A percentile compares a stretch with the other conserved stretches of the same genome.
phyloP scores from a whole-genome alignment of 805 yeast species.

The Cyberlindnera veronae region DNA sequence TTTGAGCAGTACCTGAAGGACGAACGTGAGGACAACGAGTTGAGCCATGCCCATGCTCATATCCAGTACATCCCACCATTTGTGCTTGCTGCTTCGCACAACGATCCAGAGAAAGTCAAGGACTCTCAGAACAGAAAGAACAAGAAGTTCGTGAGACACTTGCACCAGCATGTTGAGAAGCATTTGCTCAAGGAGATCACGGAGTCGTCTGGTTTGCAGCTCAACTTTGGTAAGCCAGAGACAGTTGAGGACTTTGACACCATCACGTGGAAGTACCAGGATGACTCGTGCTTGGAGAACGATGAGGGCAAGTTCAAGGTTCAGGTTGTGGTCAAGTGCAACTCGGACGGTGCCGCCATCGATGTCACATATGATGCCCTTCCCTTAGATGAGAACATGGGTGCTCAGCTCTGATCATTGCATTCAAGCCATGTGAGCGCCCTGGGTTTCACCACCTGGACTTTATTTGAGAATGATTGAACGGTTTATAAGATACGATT shows the following conservation, averaged over 20 bases:
- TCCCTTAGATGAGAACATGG: slow-evolving; percentile 14
- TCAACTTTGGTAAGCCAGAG: slow-evolving; percentile 50
- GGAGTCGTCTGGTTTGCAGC: slow-evolving; percentile 51
- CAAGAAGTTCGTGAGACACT: slow-evolving; percentile 66
- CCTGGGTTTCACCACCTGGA: neutral
- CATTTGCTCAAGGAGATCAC: slow-evolving; percentile 67
- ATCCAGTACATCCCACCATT: slow-evolving; percentile 72
- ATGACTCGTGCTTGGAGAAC: slow-evolving; percentile 42
- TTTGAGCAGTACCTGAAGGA: slow-evolving; percentile 65
- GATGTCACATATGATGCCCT: slow-evolving; percentile 61
- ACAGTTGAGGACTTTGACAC: slow-evolving; percentile 43
- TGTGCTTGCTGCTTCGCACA: slow-evolving; percentile 60
- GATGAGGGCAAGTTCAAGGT: slow-evolving; percentile 59
- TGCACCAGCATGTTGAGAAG: slow-evolving; percentile 71
- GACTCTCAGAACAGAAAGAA: slow-evolving; percentile 70
- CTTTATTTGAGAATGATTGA: too few relatives aligned
- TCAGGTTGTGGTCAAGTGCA: slow-evolving; percentile 60
- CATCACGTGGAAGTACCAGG: slow-evolving; percentile 62
- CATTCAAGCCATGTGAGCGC: too few relatives aligned
- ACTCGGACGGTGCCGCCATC: slow-evolving; percentile 63
- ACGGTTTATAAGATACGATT: too few relatives aligned
- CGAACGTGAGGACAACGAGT: slow-evolving; percentile 75
- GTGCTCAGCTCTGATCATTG: neutral
- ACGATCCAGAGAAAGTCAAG: slow-evolving; percentile 67
- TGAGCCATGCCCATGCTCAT: slow-evolving; percentile 64